Evolutionary conservation across 148 eudicot species (phyloP).

Genomic region (Nepenthes gracilis): DNA sequence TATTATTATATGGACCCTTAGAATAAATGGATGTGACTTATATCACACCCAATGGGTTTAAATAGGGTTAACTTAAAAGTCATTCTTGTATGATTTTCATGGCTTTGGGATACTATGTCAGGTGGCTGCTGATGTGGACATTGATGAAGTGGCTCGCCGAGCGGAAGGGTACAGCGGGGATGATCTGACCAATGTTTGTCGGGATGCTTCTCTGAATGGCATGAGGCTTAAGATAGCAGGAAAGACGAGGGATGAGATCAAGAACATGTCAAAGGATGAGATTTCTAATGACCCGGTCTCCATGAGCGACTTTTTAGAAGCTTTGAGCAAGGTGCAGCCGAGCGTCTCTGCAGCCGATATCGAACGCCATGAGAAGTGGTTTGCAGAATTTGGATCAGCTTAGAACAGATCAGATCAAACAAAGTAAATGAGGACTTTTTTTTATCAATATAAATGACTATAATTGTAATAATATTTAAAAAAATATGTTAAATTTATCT

Average conservation of each 20-base stretch:
- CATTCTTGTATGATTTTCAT: too few relatives aligned
- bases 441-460: too few relatives aligned
- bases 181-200: constrained; percentile 85
- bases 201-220: constrained; percentile 95
- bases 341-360: constrained; percentile 89
- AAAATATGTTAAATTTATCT: too few relatives aligned
- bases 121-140: constrained; percentile 78
- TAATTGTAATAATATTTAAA: too few relatives aligned
- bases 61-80: too few relatives aligned
- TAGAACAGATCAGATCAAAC: too few relatives aligned
- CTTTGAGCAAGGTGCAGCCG: constrained; percentile 79
- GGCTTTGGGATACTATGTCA: constrained; percentile 4
- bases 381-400: constrained; percentile 84
- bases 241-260: constrained; percentile 88
- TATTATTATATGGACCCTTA: too few relatives aligned
- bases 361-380: constrained; percentile 91
- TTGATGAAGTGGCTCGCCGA: constrained; percentile 73
- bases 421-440: too few relatives aligned
- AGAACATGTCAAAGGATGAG: constrained; percentile 93
- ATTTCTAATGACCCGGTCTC: constrained; percentile 92
- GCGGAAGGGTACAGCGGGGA: constrained; percentile 99
- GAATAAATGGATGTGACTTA: too few relatives aligned
- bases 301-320: constrained; percentile 95
- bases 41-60: too few relatives aligned
- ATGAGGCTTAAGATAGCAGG: constrained; percentile 98